Evolutionary conservation across 495 filamentous ascomycete genomes (phyloP), one percentile per base, ranked within the genome.

Genomic region (Chaetomium cochliodes): DNA sequence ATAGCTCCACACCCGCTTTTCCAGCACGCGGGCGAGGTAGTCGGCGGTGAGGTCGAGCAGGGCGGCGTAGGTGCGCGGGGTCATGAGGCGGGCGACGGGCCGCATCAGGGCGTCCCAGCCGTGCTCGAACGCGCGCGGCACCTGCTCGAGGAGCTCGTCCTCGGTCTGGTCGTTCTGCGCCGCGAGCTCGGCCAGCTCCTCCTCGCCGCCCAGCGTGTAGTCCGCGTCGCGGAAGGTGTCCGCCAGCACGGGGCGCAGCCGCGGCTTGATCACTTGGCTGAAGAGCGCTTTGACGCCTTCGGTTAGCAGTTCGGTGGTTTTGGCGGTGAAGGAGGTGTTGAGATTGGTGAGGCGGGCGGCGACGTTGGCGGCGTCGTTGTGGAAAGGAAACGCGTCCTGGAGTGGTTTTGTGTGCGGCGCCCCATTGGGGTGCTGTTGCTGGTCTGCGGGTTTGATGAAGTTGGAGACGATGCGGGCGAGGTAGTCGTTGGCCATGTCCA

Each of bases 161-260:
- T 81, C 79, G 53, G 82, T 76, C 65, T 84, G 82, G 62, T 85
- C 83, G 59, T 81, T 77, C 58, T 80, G 72, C 15, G 71, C 72
- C 0, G 78, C 79, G 18, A 79, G 69, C 49, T 85, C 84, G 28
- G 71, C 74, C 11, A 82, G 72, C 52, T 85, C 82, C 2, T 84
- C 83, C 70, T 82, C 79, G 2, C 75, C 75, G 6, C 75, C 75
- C 7, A 81, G 73, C 50, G 74, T 72, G 79, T 98, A 98, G 73
- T 97, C 92, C 42, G 91, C 88, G 72, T 97, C 93, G 25, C 92
- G 88, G 81, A 96, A 98, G 6, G 92, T 84, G 64, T 98, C 93
- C 30, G 88, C 83, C 16, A 98, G 82, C 37, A 97, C 85, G 0
- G 92, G 92, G 2, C 94, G 87, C 25, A 98, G 82, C 23, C 92